phyloP scores from a whole-genome alignment of 208 protist species.

The Leptomonas pyrrhocoris region DNA sequence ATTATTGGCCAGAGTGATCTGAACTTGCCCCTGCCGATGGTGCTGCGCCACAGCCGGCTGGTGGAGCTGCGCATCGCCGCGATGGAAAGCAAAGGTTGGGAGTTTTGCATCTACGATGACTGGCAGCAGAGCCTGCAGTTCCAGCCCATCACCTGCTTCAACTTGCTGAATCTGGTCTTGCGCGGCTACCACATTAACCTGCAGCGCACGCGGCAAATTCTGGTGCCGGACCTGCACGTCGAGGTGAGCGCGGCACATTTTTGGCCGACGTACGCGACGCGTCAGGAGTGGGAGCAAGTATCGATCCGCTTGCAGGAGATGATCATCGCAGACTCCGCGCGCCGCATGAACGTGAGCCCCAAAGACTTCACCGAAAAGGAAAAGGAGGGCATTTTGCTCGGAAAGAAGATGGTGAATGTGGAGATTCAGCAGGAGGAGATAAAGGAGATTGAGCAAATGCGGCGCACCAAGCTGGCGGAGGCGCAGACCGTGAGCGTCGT shows the following conservation, averaged over 20 bases:
- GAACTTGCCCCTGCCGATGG: conserved; percentile 99
- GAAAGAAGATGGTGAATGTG: conserved; percentile 98
- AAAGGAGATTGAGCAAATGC: conserved; percentile 98
- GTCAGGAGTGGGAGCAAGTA: conserved; percentile 99
- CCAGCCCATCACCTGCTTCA: conserved; percentile 99
- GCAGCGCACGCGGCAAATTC: conserved; percentile 96
- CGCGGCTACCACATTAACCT: conserved; percentile 98
- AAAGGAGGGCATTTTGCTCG: conserved; percentile 99
- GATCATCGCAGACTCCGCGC: conserved; percentile 99
- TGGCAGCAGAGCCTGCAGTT: conserved; percentile 97
- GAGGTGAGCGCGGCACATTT: conserved; percentile 98
- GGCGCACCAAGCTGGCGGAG: conserved; percentile 83
- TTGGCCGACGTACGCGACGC: conserved; percentile 98
- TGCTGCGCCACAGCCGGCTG: conserved; percentile 99
- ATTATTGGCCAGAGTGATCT: conserved; percentile 99
- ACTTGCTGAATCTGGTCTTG: conserved; percentile 99
- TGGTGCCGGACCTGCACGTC: conserved; percentile 97
- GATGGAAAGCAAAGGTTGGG: conserved; percentile 98
- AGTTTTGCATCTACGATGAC: conserved; percentile 99
- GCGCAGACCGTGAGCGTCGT: conserved; percentile 62
- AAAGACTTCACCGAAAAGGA: conserved; percentile 99
- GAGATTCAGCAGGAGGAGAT: conserved; percentile 99
- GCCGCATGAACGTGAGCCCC: conserved; percentile 99
- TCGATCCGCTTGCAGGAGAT: conserved; percentile 99
- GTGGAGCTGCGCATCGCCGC: conserved; percentile 99